These are phyloP conservation scores for Nothophytophthora sp. DNA, from an alignment of 352 stramenopile species.

Conservation along the genomic window DNA sequence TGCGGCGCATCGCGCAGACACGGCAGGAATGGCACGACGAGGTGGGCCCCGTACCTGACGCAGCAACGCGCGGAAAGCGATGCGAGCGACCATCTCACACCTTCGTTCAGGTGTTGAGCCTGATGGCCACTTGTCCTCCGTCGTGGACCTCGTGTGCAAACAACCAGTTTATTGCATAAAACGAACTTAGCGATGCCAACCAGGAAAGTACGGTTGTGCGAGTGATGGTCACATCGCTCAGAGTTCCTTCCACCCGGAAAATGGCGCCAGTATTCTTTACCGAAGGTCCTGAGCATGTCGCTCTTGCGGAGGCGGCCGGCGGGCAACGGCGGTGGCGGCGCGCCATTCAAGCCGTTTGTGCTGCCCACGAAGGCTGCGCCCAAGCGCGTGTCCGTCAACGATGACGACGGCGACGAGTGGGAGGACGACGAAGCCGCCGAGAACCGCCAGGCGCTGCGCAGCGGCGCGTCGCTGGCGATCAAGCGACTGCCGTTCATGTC, in stretches of 20 bases:
- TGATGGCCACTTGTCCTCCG: conserved; percentile 25
- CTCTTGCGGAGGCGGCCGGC: conserved; percentile 45
- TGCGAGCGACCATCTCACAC: conserved; percentile 8
- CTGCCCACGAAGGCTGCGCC: conserved; percentile 48
- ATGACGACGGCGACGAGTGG: conserved; percentile 28
- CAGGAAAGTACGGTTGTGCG: background rate
- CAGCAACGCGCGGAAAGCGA: conserved; percentile 15
- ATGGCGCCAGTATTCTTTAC: background rate
- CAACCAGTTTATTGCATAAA: no score
- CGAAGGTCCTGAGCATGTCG: conserved; percentile 24
- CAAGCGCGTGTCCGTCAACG: background rate
- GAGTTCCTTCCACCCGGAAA: conserved; percentile 13
- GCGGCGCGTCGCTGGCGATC: conserved; percentile 53
- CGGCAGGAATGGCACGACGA: background rate
- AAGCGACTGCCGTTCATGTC: conserved; percentile 84
- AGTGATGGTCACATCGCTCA: conserved; percentile 19
- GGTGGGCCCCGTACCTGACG: conserved; percentile 1
- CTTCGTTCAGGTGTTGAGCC: conserved; percentile 2
- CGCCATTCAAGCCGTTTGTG: conserved; percentile 82
- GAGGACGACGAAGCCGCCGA: conserved; percentile 34
- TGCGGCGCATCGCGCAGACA: background rate
- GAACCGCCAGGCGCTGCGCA: conserved; percentile 58
- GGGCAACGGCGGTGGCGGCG: conserved; percentile 6
- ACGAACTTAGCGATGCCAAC: no score
- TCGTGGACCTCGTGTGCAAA: no score